Conservation (phyloP, 805 yeast genomes). For the Candida endomychidarum region DNA sequence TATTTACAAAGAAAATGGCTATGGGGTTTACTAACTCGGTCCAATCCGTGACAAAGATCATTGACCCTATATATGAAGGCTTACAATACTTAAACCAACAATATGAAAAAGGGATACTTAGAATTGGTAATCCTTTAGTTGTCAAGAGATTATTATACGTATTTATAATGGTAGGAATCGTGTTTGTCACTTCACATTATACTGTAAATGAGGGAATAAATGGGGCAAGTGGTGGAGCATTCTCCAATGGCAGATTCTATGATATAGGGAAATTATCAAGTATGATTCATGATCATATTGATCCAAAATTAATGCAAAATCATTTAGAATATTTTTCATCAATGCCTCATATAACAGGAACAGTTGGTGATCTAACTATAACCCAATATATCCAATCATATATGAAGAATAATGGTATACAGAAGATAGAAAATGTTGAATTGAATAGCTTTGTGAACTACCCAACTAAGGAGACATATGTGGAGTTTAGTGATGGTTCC, state of each 20-base stretch:
- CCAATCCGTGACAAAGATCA: conserved; percentile 42
- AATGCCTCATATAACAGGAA: conserved; percentile 86
- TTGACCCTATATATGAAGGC: conserved; percentile 55
- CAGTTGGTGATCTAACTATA: conserved; percentile 77
- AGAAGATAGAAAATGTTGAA: conserved; percentile 48
- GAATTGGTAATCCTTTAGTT: conserved; percentile 83
- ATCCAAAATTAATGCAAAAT: conserved; percentile 57
- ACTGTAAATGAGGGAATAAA: conserved; percentile 45
- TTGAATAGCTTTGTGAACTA: conserved; percentile 62
- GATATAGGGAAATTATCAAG: conserved; percentile 54
- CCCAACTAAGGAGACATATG: conserved; percentile 43
- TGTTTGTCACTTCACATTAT: conserved; percentile 58
- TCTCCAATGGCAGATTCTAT: conserved; percentile 57
- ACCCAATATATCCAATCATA: conserved; percentile 63
- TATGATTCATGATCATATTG: conserved; percentile 51
- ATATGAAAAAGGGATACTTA: conserved; percentile 57
- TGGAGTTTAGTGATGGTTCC: conserved; percentile 32
- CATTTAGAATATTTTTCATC: conserved; percentile 70
- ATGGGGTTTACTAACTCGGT: conserved; percentile 20
- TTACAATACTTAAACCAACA: conserved; percentile 40
- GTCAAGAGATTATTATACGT: conserved; percentile 77
- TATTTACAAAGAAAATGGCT: conserved; percentile 14
- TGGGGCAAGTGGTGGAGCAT: conserved; percentile 42
- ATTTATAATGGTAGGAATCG: conserved; percentile 54
- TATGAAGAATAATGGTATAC: conserved; percentile 58